Evolutionary conservation across 2,329 filamentous ascomycete genomes (phyloP), one percentile per base, ranked within the genome.

Genomic region (Cryphonectria radicalis): DNA sequence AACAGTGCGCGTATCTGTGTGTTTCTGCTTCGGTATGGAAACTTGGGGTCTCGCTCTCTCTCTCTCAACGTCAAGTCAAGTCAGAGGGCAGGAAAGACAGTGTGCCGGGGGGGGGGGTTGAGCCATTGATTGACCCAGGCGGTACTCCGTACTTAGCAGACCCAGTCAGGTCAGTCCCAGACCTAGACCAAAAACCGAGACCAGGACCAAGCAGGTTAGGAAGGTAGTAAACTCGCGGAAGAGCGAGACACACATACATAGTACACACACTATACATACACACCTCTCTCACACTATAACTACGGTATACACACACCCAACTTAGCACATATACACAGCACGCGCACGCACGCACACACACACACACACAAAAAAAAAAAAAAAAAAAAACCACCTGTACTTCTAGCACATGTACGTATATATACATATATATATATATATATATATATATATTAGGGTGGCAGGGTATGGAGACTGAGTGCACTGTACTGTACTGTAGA

Each of bases 191-290:
- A 65, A 65, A 65, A 64, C 69, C 67, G 63, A 67, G 66, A 68
- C 64, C 70, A 62, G n/a, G 63, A 59, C 63, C 63, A 69, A 69
- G 70, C 68, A 63, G 67, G 70, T 69, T 73, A 73, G 71, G 71
- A 71, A 73, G 71, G 69, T 73, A 69, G 71, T 70, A 73, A 71
- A 57, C 40, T 25, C 37, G 32, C 50, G 59, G 37, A n/a, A 66
- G 59, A 37, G 63, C 62, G 53, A 66, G 46, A 65, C 64, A 57
- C 32, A 37, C 64, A 25, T 50, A 65, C 43, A 63, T 5, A 3
- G 6, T 10, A 53, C 46, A 53, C 46, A 59, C 25, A 32, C 53
- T 13, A 50, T 35, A 22, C 57, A 60, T 28, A 19, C 59, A 62
- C 59, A 40, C 59, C 6, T n/a, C 14, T 43, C 4, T 11, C 10